These are phyloP conservation scores for Wickerhamia fluorescens DNA, from an alignment of 805 yeast genomes.

Conservation along the genomic window DNA sequence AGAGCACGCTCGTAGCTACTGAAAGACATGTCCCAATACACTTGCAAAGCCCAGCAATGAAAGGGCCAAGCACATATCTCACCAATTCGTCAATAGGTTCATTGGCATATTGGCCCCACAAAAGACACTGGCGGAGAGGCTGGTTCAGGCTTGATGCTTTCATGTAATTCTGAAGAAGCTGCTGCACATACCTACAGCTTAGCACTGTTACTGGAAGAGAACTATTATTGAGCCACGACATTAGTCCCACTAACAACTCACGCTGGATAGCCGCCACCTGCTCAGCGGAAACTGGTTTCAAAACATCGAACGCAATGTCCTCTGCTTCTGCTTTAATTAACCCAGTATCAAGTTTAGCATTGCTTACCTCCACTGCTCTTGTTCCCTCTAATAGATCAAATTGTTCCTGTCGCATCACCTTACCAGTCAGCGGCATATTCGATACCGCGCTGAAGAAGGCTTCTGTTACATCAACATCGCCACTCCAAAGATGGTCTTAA, in stretches of 20 bases:
- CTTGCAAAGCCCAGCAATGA: conserved; percentile 46
- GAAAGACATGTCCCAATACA: conserved; percentile 42
- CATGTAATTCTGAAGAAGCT: conserved; percentile 26
- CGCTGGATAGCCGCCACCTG: conserved; percentile 46
- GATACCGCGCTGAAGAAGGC: conserved; percentile 33
- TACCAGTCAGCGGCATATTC: conserved; percentile 39
- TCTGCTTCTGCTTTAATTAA: conserved; percentile 40
- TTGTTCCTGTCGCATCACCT: conserved; percentile 49
- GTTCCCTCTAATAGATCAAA: conserved; percentile 79
- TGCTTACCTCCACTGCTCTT: conserved; percentile 75
- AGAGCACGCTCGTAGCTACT: conserved; percentile 52
- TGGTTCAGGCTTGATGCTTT: background rate
- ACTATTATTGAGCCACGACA: conserved; percentile 72
- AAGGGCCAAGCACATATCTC: conserved; percentile 45
- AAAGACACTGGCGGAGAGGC: conserved; percentile 1
- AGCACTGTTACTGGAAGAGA: conserved; percentile 72
- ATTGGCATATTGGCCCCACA: conserved; percentile 1
- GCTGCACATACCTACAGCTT: conserved; percentile 68
- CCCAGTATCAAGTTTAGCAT: conserved; percentile 72
- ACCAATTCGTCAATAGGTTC: conserved; percentile 20
- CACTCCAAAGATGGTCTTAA: background rate
- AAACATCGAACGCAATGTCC: conserved; percentile 43
- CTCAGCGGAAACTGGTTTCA: conserved; percentile 18
- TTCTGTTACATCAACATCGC: conserved; percentile 46
- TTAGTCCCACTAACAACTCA: conserved; percentile 44